Evolutionary conservation across 2,329 filamentous ascomycete genomes (phyloP), one percentile per base, ranked within the genome.

Genomic region (Alternaria solani): DNA sequence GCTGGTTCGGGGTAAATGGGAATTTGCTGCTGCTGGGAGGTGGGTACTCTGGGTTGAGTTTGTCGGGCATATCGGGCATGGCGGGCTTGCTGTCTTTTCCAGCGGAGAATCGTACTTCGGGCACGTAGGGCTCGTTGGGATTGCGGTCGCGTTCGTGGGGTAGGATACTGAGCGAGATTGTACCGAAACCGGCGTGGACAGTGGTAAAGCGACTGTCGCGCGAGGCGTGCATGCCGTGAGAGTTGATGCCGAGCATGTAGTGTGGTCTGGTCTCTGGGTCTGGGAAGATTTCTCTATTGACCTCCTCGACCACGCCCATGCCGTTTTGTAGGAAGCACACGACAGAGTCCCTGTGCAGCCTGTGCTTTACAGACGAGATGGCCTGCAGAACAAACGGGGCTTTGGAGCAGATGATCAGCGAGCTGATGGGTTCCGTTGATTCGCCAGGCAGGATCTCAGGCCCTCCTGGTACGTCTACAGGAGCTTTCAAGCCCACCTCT

Each of bases 401-500:
- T 78, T 97, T 97, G 30, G 90, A 91, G 3, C 91, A 85, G 25
- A 97, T 81, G 64, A 98, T 88, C 42, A 97, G 84, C 72, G 92
- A 91, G 64, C 85, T 81, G 41, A 97, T 91, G 20, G 82, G 84
- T 23, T 83, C 82, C 18, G 65, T 64, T 7, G 75, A 76, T 51
- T 78, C 74, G 51, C 70, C 73, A 16, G 69, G 59, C 7, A 65
- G 46, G 1, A 64, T 23, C 26, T 46, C 49, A 41, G 54, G 26
- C 38, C 25, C 25, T 56, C 57, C 39, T 28, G 26, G 20, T 48
- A 36, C 38, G 69, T 67, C 53, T 41, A 52, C 46, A n/a, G 59
- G 36, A 36, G 53, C 32, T 39, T 57, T 58, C 55, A 69, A 43
- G 20, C 66, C 69, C 20, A 72, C 65, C 51, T 79, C 74, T 51